Evolutionary conservation across 176 grass and related monocot genomes (phyloP), one percentile per base, ranked within the genome.

Genomic region (Avena sativa): DNA sequence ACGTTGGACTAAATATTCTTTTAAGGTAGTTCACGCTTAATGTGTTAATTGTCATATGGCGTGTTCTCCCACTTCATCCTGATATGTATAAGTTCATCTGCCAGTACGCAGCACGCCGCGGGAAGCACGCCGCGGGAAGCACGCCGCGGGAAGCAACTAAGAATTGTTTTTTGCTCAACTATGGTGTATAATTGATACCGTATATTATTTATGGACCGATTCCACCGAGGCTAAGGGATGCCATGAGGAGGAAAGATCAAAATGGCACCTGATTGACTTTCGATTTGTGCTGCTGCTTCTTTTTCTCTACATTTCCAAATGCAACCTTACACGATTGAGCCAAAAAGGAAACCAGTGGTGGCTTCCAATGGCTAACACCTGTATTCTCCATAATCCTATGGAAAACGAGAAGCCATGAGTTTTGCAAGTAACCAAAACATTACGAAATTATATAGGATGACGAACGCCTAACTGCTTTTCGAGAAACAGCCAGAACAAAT

Each of bases 381-480:
- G 89, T 84, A 83, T 87, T 91, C 89, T 87, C 89, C 85, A 87
- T 87, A 91, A 84, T 91, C 89, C 85, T 91, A 91, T 91, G 89
- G 81, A 80, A 80, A 87, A 87, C 80, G 79, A 83, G 89, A 91
- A 87, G 89, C 67, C 81, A 75, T 91, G 89, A 87, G 85, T 87
- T 90, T 74, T 38, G 74, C 80, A 87, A 13, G 74, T 49, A 84
- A 83, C 84, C 32, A 74, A 85, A 83, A 64, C 64, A 66, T 64
- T 86, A 57, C 14, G 32, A 9, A 83, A 83, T 74, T 21, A 82
- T 60, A 79, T 60, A 63, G 11, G 11, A 81, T 9, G 60, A 50
- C 13, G n/a, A 38, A 50, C 56, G 30, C 30, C 64, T 16, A 49
- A 10, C 3, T 55, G 28, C 19, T 38, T 58, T 40, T 59, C 60